Evolutionary conservation across 257 asterid species (phyloP), one percentile per base, ranked within the genome.

Genomic region (Nicotiana noctiflora): DNA sequence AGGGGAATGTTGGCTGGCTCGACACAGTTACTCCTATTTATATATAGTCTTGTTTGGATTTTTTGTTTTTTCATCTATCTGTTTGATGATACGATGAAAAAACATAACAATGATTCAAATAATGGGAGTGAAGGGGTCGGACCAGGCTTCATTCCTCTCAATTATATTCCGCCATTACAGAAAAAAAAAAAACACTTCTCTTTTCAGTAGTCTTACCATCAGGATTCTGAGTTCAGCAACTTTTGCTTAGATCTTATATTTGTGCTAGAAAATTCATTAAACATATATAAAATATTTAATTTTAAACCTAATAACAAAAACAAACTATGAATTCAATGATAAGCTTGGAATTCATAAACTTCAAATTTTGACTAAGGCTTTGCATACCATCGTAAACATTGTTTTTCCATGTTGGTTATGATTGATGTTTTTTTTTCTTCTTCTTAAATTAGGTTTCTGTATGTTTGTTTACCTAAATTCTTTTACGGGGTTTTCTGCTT

Each of bases 1-100:
- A 84, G 94, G 90, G 96, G 96, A 85, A 86, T 90, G 96, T 88
- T 90, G 96, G 29, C 53, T 79, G 82, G 82, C 82, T 49, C 82
- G 82, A 79, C 75, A 23, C 63, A 79, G n/a, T 62, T 23, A 79
- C 62, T 79, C 59, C 49, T 19, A 2, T 1, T 4, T 15, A 55
- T 56, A 56, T 18, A 55, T 6, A 55, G 61, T 17, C 23, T 55
- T 55, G 8, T 17, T n/a, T n/a, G n/a, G n/a, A n/a, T n/a, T 19
- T 23, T 68, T 5, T 68, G 19, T 19, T 40, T 68, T 19, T 40
- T 21, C 8, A 17, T 68, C 31, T n/a, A n/a, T 53, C 59, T n/a
- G 19, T 53, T 68, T 37, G 6, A 67, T 44, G 7, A 34, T 11
- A n/a, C n/a, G 52, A 70, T 15, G 77, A 70, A 70, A 34, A 12